phyloP scores from a whole-genome alignment of 306 rosid species.

The Vigna unguiculata region DNA sequence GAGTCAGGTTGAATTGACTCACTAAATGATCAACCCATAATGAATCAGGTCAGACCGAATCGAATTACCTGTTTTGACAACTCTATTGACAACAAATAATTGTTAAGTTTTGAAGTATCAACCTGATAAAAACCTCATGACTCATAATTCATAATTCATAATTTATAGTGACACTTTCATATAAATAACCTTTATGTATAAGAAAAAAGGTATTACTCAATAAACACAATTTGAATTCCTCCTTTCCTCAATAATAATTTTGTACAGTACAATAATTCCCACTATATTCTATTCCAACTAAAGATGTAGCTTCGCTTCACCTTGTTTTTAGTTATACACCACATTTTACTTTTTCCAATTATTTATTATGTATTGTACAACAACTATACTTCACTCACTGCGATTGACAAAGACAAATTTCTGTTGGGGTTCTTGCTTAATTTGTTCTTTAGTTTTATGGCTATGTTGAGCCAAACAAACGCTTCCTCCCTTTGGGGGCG shows the following conservation, averaged over 20 bases:
- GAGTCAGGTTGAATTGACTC: no score
- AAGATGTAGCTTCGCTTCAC: slow-evolving; percentile 68
- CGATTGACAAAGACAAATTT: slow-evolving; percentile 45
- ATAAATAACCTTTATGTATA: no score
- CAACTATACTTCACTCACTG: slow-evolving; percentile 46
- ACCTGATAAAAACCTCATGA: no score
- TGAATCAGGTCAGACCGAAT: no score
- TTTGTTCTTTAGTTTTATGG: slow-evolving; percentile 48
- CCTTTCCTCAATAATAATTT: slow-evolving; percentile 7
- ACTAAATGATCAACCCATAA: no score
- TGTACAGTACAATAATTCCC: slow-evolving; percentile 17
- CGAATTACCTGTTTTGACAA: no score
- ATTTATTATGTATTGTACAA: slow-evolving; percentile 27
- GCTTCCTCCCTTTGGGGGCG: slow-evolving; percentile 89
- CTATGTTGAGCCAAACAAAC: slow-evolving; percentile 63
- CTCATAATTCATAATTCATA: no score
- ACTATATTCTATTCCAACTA: slow-evolving; percentile 40
- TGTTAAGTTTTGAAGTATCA: no score
- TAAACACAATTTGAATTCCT: slow-evolving; percentile 24
- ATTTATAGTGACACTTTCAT: no score
- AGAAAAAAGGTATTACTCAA: not conserved
- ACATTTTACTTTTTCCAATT: not conserved
- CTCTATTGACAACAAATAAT: no score
- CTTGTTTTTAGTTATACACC: not conserved
- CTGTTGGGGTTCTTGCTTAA: slow-evolving; percentile 33